These are phyloP conservation scores for Hemisphaericaspora xylanilytica DNA, from an alignment of 1,139 yeast species.

Conservation along the genomic window DNA sequence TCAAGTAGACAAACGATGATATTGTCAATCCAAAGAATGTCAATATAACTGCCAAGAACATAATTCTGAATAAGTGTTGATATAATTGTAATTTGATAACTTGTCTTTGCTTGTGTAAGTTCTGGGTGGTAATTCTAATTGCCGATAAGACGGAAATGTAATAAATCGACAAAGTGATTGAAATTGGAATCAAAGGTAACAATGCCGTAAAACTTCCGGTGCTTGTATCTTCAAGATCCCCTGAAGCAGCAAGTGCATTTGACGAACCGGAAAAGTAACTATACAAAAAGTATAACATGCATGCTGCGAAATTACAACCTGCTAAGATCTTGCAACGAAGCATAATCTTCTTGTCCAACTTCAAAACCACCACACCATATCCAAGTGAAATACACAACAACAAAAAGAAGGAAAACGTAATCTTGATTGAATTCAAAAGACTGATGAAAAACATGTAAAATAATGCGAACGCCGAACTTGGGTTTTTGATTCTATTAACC, in stretches of 20 bases:
- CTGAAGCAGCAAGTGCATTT: constrained; percentile 24
- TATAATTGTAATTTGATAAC: constrained; percentile 87
- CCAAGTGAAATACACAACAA: constrained; percentile 85
- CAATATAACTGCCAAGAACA: constrained; percentile 60
- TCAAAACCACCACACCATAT: constrained; percentile 89
- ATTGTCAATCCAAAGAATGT: constrained; percentile 60
- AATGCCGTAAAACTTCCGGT: constrained; percentile 28
- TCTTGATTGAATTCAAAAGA: constrained; percentile 72
- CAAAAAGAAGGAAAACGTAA: constrained; percentile 85
- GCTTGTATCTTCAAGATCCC: constrained; percentile 20
- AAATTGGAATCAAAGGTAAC: constrained; percentile 63
- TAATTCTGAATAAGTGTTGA: constrained; percentile 69
- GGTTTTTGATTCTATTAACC: constrained; percentile 57
- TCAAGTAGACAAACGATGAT: constrained; percentile 68
- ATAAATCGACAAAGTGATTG: constrained; percentile 67
- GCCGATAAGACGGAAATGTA: constrained; percentile 75
- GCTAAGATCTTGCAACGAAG: constrained; percentile 77
- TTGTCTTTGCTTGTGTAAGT: constrained; percentile 82
- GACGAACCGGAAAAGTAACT: constrained; percentile 57
- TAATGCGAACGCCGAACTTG: constrained; percentile 59
- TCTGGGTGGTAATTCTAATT: constrained; percentile 69
- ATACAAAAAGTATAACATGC: constrained; percentile 65
- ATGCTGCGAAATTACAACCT: constrained; percentile 64
- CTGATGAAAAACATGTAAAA: constrained; percentile 78
- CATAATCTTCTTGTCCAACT: constrained; percentile 76